Base-by-base conservation (phyloP, 176 grass and related monocot genomes). In the Melocanna baccifera region DNA sequence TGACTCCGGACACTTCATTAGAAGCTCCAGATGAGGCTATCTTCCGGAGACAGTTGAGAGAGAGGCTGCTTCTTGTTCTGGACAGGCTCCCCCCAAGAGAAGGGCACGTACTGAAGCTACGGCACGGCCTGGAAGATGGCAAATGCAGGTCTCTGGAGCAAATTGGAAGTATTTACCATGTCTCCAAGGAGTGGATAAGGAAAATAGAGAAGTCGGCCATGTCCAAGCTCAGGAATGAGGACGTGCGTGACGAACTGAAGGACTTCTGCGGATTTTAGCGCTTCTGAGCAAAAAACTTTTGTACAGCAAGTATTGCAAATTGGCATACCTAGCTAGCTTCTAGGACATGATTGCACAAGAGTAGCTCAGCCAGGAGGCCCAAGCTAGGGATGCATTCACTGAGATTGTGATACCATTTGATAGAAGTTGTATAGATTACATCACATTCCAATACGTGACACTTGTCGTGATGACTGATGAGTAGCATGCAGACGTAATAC, bases 161-260 rank as follows among this genome's bases (percentile, higher is more conserved):
- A 67, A 84, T 98, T 7, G 96, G 96, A 20, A 84, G 84, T 40
- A 74, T 91, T 73, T 98, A 91, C 55, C 63, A 75, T 9, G 82
- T 95, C 5, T 88, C 91, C 20, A 92, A 95, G 56, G 95, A 98
- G 48, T 95, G 95, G 91, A 93, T 95, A 75, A 91, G 92, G 79
- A 94, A 93, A 83, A 91, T 95, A 43, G 92, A 98, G 85, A 95
- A 87, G 70, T 52, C 79, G 20, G 92, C 91, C 76, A 82, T 95
- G 83, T 79, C 81, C 11, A 98, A 90, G 83, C 82, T 95, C 55
- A 86, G 83, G 72, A 93, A 81, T 12, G 91, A 95, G 42, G 87
- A 90, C 22, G 79, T 93, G 66, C 90, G 82, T 8, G 55, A 59
- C 3, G 62, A 87, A 6, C 82, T 94, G 37, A 43, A 77, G 34